Evolutionary conservation across 2,329 filamentous ascomycete genomes (phyloP).

Genomic region (Calonectria pseudoturangicola): DNA sequence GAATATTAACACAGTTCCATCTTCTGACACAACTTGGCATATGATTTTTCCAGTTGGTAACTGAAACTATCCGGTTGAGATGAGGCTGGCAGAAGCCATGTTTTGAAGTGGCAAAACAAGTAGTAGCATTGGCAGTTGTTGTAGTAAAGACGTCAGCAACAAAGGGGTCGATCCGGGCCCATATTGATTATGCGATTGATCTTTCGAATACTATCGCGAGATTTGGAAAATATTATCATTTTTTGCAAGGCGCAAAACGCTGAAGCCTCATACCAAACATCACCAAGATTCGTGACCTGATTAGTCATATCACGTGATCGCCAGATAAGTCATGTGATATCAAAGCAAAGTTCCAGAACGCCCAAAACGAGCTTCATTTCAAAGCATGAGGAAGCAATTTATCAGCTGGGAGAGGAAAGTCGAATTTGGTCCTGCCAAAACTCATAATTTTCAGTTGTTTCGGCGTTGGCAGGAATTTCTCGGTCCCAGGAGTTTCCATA

Average conservation of each 20-base stretch:
- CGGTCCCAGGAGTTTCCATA: constrained; percentile 43
- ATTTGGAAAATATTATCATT: background rate
- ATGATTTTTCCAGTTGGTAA: background rate
- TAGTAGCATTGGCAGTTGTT: background rate
- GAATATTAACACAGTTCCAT: background rate
- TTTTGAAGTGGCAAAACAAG: background rate
- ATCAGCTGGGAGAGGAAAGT: constrained; percentile 1
- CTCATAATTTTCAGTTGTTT: background rate
- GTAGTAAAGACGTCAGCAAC: too few relatives aligned
- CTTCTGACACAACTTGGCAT: background rate
- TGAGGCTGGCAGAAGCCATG: too few relatives aligned
- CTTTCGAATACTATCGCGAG: background rate
- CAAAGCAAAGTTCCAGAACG: constrained; percentile 22
- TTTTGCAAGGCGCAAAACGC: too few relatives aligned
- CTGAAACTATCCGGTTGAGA: background rate
- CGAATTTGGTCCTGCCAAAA: background rate
- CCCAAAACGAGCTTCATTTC: constrained; percentile 26
- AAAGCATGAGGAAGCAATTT: constrained; percentile 17
- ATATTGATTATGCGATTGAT: background rate
- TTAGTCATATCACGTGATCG: constrained; percentile 26
- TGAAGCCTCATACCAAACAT: background rate
- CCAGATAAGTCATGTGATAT: constrained; percentile 27
- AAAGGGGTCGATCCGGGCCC: too few relatives aligned
- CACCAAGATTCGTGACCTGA: background rate
- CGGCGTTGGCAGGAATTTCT: background rate